Percentiles rank a stretch among this genome's conserved stretches.
phyloP scores from a whole-genome alignment of 352 stramenopile genomes.

The Phytophthora melonis region DNA sequence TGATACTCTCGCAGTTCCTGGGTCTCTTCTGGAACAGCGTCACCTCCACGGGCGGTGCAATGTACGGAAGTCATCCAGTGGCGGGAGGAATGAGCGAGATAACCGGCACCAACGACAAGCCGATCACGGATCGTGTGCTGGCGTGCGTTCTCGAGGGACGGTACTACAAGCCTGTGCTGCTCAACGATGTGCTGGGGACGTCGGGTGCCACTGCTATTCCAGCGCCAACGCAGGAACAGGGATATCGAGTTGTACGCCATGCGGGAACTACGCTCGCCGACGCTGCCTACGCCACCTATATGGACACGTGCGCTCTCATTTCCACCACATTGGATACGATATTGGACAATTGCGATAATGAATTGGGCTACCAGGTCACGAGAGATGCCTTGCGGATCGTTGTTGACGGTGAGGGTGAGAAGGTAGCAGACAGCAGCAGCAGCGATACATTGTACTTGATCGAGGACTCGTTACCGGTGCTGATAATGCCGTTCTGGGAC shows the following conservation, averaged over 20 bases:
- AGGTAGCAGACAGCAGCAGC: neutral
- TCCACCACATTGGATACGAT: conserved; percentile 37
- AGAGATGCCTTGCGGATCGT: conserved; percentile 40
- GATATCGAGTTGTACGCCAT: conserved; percentile 37
- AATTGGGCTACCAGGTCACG: conserved; percentile 40
- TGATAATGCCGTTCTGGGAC: conserved; percentile 62
- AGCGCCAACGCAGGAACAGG: conserved; percentile 21
- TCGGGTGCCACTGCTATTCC: conserved; percentile 14
- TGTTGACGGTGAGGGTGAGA: conserved; percentile 20
- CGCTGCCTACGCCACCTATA: conserved; percentile 28
- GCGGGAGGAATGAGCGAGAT: conserved; percentile 31
- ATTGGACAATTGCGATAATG: conserved; percentile 36
- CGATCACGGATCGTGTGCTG: conserved; percentile 56
- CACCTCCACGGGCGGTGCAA: neutral
- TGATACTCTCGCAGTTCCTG: conserved; percentile 43
- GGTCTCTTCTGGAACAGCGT: conserved; percentile 43
- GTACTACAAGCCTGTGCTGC: conserved; percentile 45
- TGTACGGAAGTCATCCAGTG: conserved; percentile 31
- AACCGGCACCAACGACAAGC: conserved; percentile 56
- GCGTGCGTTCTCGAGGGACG: conserved; percentile 51
- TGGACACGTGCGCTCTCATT: conserved; percentile 38
- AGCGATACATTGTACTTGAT: conserved; percentile 40
- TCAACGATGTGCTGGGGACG: conserved; percentile 42
- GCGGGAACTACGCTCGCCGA: conserved; percentile 19
- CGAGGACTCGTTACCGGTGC: conserved; percentile 42